Base-by-base conservation (phyloP, 805 yeast species). In the Torulaspora quercuum region DNA sequence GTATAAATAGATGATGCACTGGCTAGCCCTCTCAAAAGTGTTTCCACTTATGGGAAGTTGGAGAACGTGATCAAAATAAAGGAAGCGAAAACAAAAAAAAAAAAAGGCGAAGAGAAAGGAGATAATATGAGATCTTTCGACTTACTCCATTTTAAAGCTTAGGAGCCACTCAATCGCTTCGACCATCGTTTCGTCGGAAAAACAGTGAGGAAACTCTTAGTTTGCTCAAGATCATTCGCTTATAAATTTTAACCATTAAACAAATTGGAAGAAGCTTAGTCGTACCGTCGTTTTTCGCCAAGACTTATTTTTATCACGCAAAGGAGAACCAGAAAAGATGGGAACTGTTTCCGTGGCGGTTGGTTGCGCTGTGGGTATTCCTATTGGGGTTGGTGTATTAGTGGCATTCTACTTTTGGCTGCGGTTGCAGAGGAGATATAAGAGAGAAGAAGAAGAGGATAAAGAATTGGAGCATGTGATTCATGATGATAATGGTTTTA, bases 291-390 rank as follows among this genome's bases (percentile, higher is more conserved):
- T n/a, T n/a, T n/a, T n/a, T n/a, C n/a, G n/a, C n/a, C n/a, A n/a
- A n/a, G 12, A 18, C 16, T 7, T 16, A 22, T 22, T 21, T 12
- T 8, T 25, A 24, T 24, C 20, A 15, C 10, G 20, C 10, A 12
- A 34, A 21, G 16, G 41, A 44, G 47, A 21, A 34, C 10, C 25
- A 28, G n/a, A 18, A 20, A 16, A 27, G 9, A 45, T 40, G 41
- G 37, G 40, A 19, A 29, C 30, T 7, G 54, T 59, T 1, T 52
- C 60, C 1, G 42, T 66, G 6, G 73, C 76, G 1, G 77, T 73
- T 3, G 78, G 77, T 2, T 67, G 74, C 44, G 74, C 78, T 3
- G 72, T 74, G 3, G 78, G 77, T 21, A 61, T 74, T 15, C 79
- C 79, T 1, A 49, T 65, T n/a, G 65, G 62, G 3, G 44, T 70